phyloP scores from a whole-genome alignment of 306 rosid genomes.

The Medicago arabica region DNA sequence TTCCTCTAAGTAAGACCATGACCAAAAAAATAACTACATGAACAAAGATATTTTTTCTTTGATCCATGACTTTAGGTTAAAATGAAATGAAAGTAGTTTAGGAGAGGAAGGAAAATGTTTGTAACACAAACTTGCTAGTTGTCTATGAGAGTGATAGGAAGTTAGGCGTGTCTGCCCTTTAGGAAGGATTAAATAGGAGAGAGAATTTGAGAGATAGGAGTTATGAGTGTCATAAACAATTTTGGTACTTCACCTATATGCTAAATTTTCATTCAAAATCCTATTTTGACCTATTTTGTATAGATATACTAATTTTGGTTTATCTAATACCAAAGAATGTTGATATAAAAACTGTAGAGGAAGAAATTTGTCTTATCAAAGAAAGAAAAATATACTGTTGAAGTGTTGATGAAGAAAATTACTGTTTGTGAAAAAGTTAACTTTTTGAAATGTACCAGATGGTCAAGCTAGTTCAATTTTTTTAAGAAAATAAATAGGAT shows the following conservation, averaged over 20 bases:
- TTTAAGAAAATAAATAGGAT: too few relatives aligned
- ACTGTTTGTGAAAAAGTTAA: constrained; percentile 6
- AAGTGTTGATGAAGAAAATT: not conserved
- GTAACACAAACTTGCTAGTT: constrained; percentile 40
- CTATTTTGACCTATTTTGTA: constrained; percentile 41
- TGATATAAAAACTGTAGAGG: constrained; percentile 31
- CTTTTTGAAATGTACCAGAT: not conserved
- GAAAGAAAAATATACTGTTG: not conserved
- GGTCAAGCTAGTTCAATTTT: not conserved
- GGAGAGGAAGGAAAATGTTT: constrained; percentile 17
- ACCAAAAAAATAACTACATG: constrained; percentile 45
- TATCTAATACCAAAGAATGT: constrained; percentile 31
- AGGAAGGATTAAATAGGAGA: constrained; percentile 73
- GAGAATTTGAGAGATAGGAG: constrained; percentile 39
- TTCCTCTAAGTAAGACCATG: constrained; percentile 18
- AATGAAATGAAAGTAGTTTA: not conserved
- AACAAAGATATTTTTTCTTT: constrained; percentile 54
- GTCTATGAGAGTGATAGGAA: constrained; percentile 49
- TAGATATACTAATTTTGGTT: constrained; percentile 42
- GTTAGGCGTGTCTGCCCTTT: constrained; percentile 43
- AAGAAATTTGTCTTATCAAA: constrained; percentile 21
- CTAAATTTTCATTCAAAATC: constrained; percentile 31
- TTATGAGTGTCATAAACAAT: constrained; percentile 36
- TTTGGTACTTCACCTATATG: constrained; percentile 22
- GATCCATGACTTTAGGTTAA: constrained; percentile 44